Conservation (phyloP, 768 basidiomycete genomes). For the Calvatia gigantea region DNA sequence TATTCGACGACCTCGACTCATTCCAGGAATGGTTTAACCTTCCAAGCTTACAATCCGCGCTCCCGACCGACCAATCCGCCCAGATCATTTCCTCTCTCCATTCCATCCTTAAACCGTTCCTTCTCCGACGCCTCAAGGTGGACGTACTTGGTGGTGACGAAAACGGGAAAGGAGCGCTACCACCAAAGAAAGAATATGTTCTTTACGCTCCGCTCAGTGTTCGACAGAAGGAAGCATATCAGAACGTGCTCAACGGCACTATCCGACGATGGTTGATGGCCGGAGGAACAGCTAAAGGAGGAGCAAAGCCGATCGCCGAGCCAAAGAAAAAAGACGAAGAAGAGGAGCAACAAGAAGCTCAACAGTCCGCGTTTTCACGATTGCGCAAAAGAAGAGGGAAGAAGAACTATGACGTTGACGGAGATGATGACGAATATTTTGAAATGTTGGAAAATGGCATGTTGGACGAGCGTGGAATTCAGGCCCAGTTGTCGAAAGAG, state of each 20-base stretch:
- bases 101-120: conserved; percentile 91
- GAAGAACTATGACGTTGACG: conserved; percentile 54
- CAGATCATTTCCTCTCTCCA: conserved; percentile 79
- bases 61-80: conserved; percentile 56
- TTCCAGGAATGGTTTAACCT: conserved; percentile 93
- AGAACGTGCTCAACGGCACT: conserved; percentile 68
- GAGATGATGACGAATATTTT: conserved; percentile 66
- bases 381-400: conserved; percentile 28
- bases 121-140: conserved; percentile 85
- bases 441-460: conserved; percentile 52
- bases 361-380: conserved; percentile 23
- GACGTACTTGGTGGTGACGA: conserved; percentile 65
- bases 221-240: conserved; percentile 82
- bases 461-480: conserved; percentile 32
- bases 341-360: conserved; percentile 23
- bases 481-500: conserved; percentile 25
- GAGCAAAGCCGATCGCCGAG: conserved; percentile 12
- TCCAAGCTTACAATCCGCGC: conserved; percentile 52
- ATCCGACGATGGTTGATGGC: conserved; percentile 60
- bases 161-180: conserved; percentile 37
- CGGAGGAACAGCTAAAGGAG: conserved; percentile 28
- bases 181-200: conserved; percentile 93
- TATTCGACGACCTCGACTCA: conserved; percentile 84
- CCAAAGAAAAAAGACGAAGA: conserved; percentile 15
- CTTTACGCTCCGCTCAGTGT: conserved; percentile 86